Evolutionary conservation across 2,329 filamentous ascomycete genomes (phyloP).

Genomic region (Sporothrix protearum): DNA sequence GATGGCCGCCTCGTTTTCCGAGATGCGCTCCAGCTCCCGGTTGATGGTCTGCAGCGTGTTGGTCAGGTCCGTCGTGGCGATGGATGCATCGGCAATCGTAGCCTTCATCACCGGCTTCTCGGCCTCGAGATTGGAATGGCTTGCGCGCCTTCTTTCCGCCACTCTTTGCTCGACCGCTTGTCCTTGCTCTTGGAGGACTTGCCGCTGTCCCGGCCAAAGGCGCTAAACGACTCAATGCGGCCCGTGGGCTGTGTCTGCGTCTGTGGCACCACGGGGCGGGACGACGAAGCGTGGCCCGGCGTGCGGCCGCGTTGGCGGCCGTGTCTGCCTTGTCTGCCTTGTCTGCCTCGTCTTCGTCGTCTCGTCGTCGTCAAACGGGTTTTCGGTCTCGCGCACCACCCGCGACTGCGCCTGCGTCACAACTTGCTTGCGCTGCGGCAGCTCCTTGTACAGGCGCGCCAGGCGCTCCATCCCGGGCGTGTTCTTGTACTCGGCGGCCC

Average conservation of each 20-base stretch:
- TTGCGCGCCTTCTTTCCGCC: constrained; percentile 54
- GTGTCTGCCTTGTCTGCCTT: constrained; percentile 43
- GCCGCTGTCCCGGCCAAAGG: constrained; percentile 35
- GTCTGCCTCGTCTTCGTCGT: constrained; percentile 49
- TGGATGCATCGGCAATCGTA: constrained; percentile 82
- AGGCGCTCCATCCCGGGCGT: constrained; percentile 77
- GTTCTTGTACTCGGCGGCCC: constrained; percentile 77
- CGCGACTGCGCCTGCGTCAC: constrained; percentile 75
- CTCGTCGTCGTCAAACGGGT: constrained; percentile 67
- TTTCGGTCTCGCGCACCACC: constrained; percentile 75
- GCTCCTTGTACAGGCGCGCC: constrained; percentile 71
- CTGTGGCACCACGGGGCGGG: constrained; percentile 15
- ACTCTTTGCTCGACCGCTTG: constrained; percentile 34
- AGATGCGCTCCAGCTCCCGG: constrained; percentile 81
- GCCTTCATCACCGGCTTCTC: constrained; percentile 85
- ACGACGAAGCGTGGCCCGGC: constrained; percentile 27
- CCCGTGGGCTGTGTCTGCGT: constrained; percentile 30
- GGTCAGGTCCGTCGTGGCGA: constrained; percentile 84
- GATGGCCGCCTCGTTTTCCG: constrained; percentile 72
- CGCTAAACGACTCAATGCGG: constrained; percentile 41
- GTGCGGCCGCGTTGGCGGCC: constrained; percentile 4
- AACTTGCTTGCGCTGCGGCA: constrained; percentile 65
- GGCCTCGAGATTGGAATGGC: constrained; percentile 75
- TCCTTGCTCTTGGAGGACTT: constrained; percentile 38
- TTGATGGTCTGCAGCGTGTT: constrained; percentile 90